These are phyloP conservation scores for Glebionis coronaria DNA, from an alignment of 129 eudicot species.

Conservation along the genomic window DNA sequence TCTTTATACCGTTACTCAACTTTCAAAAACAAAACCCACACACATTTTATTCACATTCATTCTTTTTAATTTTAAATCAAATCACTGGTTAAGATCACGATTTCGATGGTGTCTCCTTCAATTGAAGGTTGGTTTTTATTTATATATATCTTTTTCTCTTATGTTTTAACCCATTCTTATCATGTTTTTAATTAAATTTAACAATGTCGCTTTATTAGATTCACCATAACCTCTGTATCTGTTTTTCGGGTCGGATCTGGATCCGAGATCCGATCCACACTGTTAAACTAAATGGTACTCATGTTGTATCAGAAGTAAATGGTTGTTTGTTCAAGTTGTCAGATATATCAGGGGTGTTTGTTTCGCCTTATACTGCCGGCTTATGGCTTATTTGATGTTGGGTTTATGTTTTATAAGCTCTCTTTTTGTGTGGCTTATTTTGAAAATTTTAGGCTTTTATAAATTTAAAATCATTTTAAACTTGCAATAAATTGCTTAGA, in stretches of 20 bases:
- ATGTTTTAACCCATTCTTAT: constrained; percentile 2
- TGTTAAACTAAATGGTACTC: not conserved
- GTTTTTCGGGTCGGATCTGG: constrained; percentile 2
- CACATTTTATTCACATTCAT: not conserved
- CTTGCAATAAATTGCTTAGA: too few species aligned
- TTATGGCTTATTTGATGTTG: too few species aligned
- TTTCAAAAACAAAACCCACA: constrained; percentile 13
- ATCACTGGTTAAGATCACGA: not conserved
- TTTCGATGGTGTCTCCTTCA: constrained; percentile 19
- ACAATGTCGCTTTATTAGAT: constrained; percentile 15
- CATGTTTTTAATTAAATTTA: not conserved
- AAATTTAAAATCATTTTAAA: too few species aligned
- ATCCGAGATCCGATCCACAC: constrained; percentile 7
- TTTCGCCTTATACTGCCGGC: too few species aligned
- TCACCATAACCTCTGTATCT: constrained; percentile 8
- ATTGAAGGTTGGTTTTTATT: constrained; percentile 30
- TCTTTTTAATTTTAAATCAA: too few species aligned
- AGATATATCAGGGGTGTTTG: too few species aligned
- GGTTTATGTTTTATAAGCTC: too few species aligned
- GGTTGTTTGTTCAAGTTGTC: too few species aligned
- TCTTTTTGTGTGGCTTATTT: too few species aligned
- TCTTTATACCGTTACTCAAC: constrained; percentile 25
- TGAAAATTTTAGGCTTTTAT: too few species aligned
- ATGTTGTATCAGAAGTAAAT: too few species aligned
- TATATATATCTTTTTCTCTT: not conserved